These are phyloP conservation scores for Botrytis squamosa DNA, from an alignment of 2,329 filamentous ascomycete species.

Conservation along the genomic window DNA sequence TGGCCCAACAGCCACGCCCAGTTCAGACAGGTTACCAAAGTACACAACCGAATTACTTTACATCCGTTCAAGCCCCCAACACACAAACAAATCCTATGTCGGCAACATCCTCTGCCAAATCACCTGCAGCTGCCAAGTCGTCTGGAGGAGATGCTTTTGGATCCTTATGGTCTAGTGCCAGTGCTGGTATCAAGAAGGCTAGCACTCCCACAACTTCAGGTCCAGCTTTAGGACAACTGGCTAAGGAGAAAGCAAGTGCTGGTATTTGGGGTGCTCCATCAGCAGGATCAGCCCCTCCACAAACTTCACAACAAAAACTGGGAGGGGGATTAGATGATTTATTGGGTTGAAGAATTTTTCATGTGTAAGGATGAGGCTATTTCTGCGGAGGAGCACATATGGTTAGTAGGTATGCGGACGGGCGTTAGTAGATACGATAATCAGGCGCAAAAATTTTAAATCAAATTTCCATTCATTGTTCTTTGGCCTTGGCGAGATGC, in stretches of 20 bases:
- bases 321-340: constrained; percentile 46
- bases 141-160: constrained; percentile 83
- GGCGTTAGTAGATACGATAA: constrained; percentile 21
- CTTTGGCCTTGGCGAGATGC: not conserved
- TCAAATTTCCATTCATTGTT: not conserved
- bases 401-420: constrained; percentile 6
- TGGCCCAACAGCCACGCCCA: constrained; percentile 46
- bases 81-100: constrained; percentile 38
- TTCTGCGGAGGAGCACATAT: constrained; percentile 9
- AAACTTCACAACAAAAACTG: constrained; percentile 38
- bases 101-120: constrained; percentile 45
- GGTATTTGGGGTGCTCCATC: constrained; percentile 86
- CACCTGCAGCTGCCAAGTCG: constrained; percentile 53
- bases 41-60: constrained; percentile 89
- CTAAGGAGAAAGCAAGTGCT: constrained; percentile 95
- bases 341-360: constrained; percentile 41
- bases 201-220: constrained; percentile 59
- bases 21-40: constrained; percentile 67
- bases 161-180: constrained; percentile 71
- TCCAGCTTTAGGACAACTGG: constrained; percentile 85
- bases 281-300: constrained; percentile 24
- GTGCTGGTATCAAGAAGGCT: constrained; percentile 72
- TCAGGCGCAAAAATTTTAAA: constrained; percentile 12
- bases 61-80: constrained; percentile 62
- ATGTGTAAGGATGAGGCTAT: not conserved